Evolutionary conservation across 805 yeast species (phyloP).

Genomic region (Metschnikowia dekortorum): DNA sequence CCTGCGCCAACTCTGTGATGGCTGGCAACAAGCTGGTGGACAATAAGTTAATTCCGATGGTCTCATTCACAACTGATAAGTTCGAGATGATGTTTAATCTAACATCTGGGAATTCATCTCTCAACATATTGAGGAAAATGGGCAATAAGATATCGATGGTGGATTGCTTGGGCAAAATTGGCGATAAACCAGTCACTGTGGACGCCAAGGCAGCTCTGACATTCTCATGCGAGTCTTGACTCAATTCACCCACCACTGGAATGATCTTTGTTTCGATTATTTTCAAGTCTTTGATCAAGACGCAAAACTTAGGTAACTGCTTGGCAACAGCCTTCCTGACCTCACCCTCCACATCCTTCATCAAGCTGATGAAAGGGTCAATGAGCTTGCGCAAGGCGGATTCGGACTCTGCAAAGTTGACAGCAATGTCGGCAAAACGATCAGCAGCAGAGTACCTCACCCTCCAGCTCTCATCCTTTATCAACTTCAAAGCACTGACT

Average conservation of each 20-base stretch:
- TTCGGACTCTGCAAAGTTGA: conserved; percentile 54
- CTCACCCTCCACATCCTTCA: conserved; percentile 92
- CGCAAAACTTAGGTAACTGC: conserved; percentile 76
- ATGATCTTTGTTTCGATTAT: conserved; percentile 65
- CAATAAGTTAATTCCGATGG: conserved; percentile 84
- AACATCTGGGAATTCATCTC: conserved; percentile 96
- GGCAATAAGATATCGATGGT: conserved; percentile 84
- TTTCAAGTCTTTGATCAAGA: conserved; percentile 41
- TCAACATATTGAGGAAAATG: conserved; percentile 85
- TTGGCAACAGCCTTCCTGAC: conserved; percentile 93
- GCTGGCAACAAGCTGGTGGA: conserved; percentile 92
- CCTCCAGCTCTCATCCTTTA: conserved; percentile 93
- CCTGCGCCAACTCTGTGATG: conserved; percentile 91
- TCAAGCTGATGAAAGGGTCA: conserved; percentile 67
- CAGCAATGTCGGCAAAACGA: conserved; percentile 70
- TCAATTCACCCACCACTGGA: conserved; percentile 77
- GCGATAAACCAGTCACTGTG: conserved; percentile 81
- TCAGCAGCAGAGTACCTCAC: conserved; percentile 99
- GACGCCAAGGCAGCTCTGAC: conserved; percentile 92
- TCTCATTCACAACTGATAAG: conserved; percentile 86
- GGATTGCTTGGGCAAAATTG: conserved; percentile 76
- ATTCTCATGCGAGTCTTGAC: conserved; percentile 87
- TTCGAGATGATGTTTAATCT: conserved; percentile 90
- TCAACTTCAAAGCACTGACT: conserved; percentile 62
- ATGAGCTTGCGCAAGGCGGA: conserved; percentile 56